Conservation (phyloP, 441 rosid species). For the Pelargonium cotyledonis region DNA sequence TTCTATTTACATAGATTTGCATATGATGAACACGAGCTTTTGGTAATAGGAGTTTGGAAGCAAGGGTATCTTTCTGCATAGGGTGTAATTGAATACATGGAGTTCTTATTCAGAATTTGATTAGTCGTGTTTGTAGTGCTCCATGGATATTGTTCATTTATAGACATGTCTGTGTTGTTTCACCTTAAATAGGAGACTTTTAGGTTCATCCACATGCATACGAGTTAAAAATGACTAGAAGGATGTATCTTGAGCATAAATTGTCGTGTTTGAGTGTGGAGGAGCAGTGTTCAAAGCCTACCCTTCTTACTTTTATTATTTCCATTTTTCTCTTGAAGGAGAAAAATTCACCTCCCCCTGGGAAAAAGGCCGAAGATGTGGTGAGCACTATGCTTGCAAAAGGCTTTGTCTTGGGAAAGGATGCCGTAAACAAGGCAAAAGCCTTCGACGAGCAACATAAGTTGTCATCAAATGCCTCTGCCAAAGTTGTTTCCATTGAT, state of each 20-base stretch:
- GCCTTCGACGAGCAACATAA: constrained; percentile 53
- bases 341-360: constrained; percentile 16
- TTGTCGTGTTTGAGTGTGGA: too few relatives aligned
- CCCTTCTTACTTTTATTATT: not conserved
- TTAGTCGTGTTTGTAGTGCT: not conserved
- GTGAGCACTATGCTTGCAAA: constrained; percentile 61
- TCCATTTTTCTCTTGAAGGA: constrained; percentile 24
- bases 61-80: not conserved
- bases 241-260: not conserved
- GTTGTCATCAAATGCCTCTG: constrained; percentile 52
- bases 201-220: not conserved
- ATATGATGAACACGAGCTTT: not conserved
- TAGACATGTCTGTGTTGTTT: not conserved
- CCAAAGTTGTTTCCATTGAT: constrained; percentile 54
- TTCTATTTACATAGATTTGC: not conserved
- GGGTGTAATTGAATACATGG: not conserved
- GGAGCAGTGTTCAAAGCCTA: too few relatives aligned
- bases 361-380: constrained; percentile 61
- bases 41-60: not conserved
- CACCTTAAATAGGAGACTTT: not conserved
- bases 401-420: constrained; percentile 62
- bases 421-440: constrained; percentile 57
- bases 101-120: not conserved
- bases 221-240: not conserved
- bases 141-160: not conserved